phyloP scores from a whole-genome alignment of 495 filamentous ascomycete species.

The Tuber indicum region DNA sequence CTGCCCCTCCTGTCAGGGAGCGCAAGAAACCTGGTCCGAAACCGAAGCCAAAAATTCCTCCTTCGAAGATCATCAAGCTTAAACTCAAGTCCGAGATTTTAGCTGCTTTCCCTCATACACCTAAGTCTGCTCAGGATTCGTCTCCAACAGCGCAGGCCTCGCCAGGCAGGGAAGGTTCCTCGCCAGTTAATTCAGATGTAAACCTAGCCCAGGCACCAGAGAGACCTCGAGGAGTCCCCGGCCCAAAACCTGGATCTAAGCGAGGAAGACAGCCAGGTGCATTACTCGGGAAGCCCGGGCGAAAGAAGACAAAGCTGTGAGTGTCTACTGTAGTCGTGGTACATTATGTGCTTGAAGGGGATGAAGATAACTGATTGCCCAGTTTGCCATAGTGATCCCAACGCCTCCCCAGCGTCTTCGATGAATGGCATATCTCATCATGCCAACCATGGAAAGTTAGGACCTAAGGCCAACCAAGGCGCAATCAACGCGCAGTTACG shows the following conservation, averaged over 20 bases:
- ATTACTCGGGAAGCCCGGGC: constrained; percentile 70
- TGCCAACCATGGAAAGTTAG: constrained; percentile 62
- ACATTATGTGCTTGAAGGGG: constrained; percentile 37
- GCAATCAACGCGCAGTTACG: constrained; percentile 95
- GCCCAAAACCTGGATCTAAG: constrained; percentile 59
- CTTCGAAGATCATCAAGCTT: constrained; percentile 49
- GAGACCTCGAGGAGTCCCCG: constrained; percentile 51
- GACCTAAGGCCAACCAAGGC: constrained; percentile 94
- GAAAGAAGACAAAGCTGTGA: constrained; percentile 91
- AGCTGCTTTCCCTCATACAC: constrained; percentile 46
- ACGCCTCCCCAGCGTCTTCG: constrained; percentile 27
- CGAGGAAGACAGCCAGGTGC: constrained; percentile 50
- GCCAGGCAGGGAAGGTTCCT: constrained; percentile 49
- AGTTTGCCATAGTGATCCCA: constrained; percentile 29
- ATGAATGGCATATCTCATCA: constrained; percentile 20
- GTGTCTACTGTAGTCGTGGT: constrained; percentile 43
- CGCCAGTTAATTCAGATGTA: constrained; percentile 42
- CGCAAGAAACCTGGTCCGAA: constrained; percentile 41
- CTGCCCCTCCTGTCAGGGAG: constrained; percentile 30
- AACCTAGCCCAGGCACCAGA: constrained; percentile 45
- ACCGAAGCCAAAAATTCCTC: constrained; percentile 33
- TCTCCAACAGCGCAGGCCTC: constrained; percentile 48
- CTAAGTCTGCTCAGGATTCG: constrained; percentile 46
- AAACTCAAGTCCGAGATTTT: constrained; percentile 51
- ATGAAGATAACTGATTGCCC: constrained; percentile 32